Evolutionary conservation across 2,329 filamentous ascomycete species (phyloP).

Genomic region (Apiospora hydei): DNA sequence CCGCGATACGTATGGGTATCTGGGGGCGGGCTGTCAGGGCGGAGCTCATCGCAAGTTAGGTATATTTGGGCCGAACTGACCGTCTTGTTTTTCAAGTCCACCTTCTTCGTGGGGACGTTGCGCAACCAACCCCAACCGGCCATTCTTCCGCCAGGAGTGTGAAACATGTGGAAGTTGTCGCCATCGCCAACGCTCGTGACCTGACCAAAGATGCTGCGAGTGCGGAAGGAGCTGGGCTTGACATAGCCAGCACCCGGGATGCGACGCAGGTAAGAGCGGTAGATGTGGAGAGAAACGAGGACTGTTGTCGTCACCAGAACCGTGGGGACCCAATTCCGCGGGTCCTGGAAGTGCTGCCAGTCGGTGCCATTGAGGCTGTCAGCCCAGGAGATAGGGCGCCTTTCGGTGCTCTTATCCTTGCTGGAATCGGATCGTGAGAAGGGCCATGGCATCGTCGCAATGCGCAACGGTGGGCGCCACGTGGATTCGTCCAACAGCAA

Average conservation of each 20-base stretch:
- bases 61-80: constrained; percentile 55
- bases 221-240: constrained; percentile 76
- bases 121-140: constrained; percentile 94
- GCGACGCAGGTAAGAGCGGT: constrained; percentile 81
- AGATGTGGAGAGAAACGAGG: constrained; percentile 64
- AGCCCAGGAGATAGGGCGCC: constrained; percentile 47
- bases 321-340: constrained; percentile 60
- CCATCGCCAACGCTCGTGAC: constrained; percentile 97
- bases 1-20: constrained; percentile 89
- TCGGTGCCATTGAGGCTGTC: constrained; percentile 55
- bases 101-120: constrained; percentile 72
- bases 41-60: not conserved
- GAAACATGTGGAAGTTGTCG: constrained; percentile 93
- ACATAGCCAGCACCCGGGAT: constrained; percentile 82
- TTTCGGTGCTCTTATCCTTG: constrained; percentile 40
- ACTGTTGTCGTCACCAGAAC: constrained; percentile 62
- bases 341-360: constrained; percentile 63
- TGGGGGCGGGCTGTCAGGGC: constrained; percentile 45
- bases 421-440: constrained; percentile 33
- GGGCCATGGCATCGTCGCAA: constrained; percentile 41
- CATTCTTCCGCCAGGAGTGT: constrained; percentile 88
- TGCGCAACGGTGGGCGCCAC: constrained; percentile 4
- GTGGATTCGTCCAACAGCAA: constrained; percentile 3
- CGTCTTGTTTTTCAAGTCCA: constrained; percentile 77
- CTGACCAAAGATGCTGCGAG: constrained; percentile 78